Conservation (phyloP, 1,139 yeast species). For the Candida tropicalis region DNA sequence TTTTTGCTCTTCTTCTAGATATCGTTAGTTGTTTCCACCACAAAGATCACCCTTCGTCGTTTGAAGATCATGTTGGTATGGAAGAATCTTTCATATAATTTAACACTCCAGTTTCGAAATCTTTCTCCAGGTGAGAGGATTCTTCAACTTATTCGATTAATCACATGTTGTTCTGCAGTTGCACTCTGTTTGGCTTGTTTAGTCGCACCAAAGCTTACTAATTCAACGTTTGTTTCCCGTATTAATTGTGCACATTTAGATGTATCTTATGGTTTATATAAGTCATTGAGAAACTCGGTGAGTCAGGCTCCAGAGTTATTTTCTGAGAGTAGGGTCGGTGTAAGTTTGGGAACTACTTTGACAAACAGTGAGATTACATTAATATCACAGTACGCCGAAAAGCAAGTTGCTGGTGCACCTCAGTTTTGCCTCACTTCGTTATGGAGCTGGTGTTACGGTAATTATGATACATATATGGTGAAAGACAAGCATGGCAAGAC, state of each 20-base stretch:
- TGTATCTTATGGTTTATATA: conserved; percentile 53
- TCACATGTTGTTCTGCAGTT: conserved; percentile 18
- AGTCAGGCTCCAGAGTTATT: conserved; percentile 22
- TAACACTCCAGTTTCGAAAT: conserved; percentile 27
- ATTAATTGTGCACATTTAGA: conserved; percentile 54
- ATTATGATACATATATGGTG: conserved; percentile 31
- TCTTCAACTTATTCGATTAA: conserved; percentile 33
- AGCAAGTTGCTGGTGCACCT: conserved; percentile 53
- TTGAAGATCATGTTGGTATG: conserved; percentile 2
- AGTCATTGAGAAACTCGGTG: conserved; percentile 44
- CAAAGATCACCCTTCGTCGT: background rate
- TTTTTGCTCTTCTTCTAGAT: background rate
- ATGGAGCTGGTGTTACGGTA: conserved; percentile 51
- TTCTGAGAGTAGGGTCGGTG: conserved; percentile 11
- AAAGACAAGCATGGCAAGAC: conserved; percentile 12
- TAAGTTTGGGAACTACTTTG: conserved; percentile 28
- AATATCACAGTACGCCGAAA: conserved; percentile 48
- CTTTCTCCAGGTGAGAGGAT: conserved; percentile 33
- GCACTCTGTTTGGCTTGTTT: conserved; percentile 27
- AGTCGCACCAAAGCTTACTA: conserved; percentile 30
- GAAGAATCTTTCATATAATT: conserved; percentile 3
- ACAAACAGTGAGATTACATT: conserved; percentile 55
- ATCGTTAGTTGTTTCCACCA: too few species aligned
- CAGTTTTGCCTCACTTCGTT: conserved; percentile 48
- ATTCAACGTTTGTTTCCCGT: conserved; percentile 32